Conservation (phyloP, 2,329 filamentous ascomycete genomes). For the Conoideocrella luteorostrata region DNA sequence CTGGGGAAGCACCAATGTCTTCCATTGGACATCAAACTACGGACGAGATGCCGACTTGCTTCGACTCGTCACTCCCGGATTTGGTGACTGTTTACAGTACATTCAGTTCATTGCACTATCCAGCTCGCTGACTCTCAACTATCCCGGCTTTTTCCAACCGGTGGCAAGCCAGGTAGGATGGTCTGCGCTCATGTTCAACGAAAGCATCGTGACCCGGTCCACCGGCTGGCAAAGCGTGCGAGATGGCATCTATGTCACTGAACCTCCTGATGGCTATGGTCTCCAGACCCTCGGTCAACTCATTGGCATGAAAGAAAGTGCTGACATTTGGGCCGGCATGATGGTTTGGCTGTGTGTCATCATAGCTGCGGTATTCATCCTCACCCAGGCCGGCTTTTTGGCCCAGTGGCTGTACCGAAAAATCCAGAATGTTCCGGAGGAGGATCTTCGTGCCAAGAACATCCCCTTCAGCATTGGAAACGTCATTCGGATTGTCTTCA, state of each 20-base stretch:
- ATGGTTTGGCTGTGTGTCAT: conserved; percentile 84
- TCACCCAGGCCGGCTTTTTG: conserved; percentile 73
- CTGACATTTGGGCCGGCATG: conserved; percentile 92
- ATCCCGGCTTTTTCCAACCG: conserved; percentile 92
- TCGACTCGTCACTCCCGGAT: conserved; percentile 87
- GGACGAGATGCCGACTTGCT: conserved; percentile 88
- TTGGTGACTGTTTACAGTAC: conserved; percentile 94
- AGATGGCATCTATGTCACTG: conserved; percentile 82
- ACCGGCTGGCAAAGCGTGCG: conserved; percentile 59
- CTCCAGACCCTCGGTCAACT: conserved; percentile 73
- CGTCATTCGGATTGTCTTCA: conserved; percentile 79
- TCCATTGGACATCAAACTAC: conserved; percentile 97
- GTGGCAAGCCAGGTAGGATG: conserved; percentile 81
- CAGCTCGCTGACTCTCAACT: conserved; percentile 78
- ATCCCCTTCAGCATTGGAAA: conserved; percentile 78
- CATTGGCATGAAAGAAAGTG: conserved; percentile 66
- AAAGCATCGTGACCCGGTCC: conserved; percentile 71
- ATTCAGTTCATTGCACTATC: conserved; percentile 88
- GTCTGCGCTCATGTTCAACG: conserved; percentile 88
- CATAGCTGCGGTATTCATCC: conserved; percentile 56
- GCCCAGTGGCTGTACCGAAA: conserved; percentile 69
- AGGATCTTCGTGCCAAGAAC: conserved; percentile 87
- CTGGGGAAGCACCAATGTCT: conserved; percentile 86
- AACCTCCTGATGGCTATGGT: conserved; percentile 77
- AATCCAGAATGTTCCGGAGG: conserved; percentile 66